Base-by-base conservation (phyloP, 225 moss, liverwort and hornwort genomes). In the Sphagnum contortum region DNA sequence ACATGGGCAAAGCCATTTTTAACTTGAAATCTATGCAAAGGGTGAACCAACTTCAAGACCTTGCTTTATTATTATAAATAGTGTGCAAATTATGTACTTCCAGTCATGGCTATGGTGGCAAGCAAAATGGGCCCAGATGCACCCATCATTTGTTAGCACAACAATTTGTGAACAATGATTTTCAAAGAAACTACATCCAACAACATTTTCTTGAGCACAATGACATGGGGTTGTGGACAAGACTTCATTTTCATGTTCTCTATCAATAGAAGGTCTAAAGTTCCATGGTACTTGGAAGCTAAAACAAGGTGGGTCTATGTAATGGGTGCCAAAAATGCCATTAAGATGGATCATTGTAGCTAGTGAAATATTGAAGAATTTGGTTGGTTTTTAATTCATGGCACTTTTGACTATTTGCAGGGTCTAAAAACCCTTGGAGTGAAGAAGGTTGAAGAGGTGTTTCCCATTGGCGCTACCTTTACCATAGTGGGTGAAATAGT, bases 351-450 rank as follows among this genome's bases (percentile, higher is more conserved):
- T 96, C 71, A 90, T 90, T 6, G 87, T 96, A 51, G 95, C 95
- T 13, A 92, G 90, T 66, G 95, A 96, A 72, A 85, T 90, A 10
- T 96, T 65, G 92, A 96, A 74, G 95, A 96, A 71, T 96, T 92
- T 5, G 95, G 95, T 49, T 75, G 95, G 75, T 96, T 92, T 48
- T 73, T 96, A 11, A 92, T 96, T 74, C 89, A 92, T 70, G 95
- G 95, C 48, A 96, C 95, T 12, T 75, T 96, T 69, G 96, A 96
- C 79, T 96, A 96, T 72, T 87, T 96, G 64, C 96, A 96, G 76
- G 96, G 96, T 12, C 74, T 96, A 59, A 95, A 95, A 75, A 96
- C 92, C 92, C 81, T 96, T n/a, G 96, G 96, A 3, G 96, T 96
- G 53, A 96, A 90, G 77, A 75, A 92, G 69, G 90, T 96, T 59